Evolutionary conservation across 257 asterid genomes (phyloP), one percentile per base, ranked within the genome.

Genomic region (Nicotiana attenuata): DNA sequence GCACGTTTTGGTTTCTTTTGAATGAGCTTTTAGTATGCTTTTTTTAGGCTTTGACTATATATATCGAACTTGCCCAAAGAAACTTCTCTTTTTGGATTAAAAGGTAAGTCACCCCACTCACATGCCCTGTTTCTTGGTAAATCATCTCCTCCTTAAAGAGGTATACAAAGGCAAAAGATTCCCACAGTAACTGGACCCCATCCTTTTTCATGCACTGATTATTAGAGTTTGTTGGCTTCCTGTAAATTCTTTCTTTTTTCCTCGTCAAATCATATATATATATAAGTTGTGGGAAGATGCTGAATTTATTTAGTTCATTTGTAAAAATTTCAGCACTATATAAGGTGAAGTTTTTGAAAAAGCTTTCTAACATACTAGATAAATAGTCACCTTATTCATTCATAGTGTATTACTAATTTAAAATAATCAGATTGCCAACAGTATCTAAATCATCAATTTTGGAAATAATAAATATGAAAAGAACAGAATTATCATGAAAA

Each of bases 21-120:
- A 91, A 90, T 90, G 82, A 65, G 90, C 91, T 88, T 92, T 92
- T 90, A 83, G 82, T 6, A 84, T 90, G 88, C 85, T n/a, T 78
- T 91, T 73, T 45, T 73, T 5, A 73, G 79, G 61, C 35, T 73
- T 73, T 50, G 79, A 73, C 79, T 47, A 10, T 56, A 52, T 14
- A 83, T 92, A 90, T 88, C 89, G 88, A 92, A 88, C 89, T 89
- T 84, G 82, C 88, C 82, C 87, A 76, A 84, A 85, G 88, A 83
- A 89, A 90, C 92, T 93, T 86, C 96, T 93, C 97, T 91, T 92
- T 93, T 92, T 90, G 94, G 94, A 91, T 91, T 89, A 91, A 88
- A 92, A 92, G 92, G 87, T 87, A 77, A 84, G 76, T 85, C 86
- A 85, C 98, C 96, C 97, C 92, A 92, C 94, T 77, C 97, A 93